Base-by-base conservation (phyloP, 257 asterid species). In the Solanum appendiculatum region DNA sequence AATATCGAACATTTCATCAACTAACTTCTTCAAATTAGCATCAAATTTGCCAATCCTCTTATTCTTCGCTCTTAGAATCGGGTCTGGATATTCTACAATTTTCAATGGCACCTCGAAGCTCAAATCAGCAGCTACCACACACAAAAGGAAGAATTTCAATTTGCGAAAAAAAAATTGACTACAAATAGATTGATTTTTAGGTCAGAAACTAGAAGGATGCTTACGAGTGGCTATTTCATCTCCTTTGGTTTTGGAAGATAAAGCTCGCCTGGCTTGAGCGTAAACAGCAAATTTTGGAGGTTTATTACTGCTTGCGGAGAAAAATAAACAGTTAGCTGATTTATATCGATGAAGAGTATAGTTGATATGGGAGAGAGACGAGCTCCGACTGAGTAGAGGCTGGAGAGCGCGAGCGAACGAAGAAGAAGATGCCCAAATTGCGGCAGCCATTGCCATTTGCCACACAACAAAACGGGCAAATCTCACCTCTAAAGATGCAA, bases 1-100 rank as follows among this genome's bases (percentile, higher is more conserved):
- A 66, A 94, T 91, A 87, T 96, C 98, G 89, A 97, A 97, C 99
- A 97, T 97, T 91, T 94, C 99, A 64, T 91, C 92, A 1, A 91
- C 98, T 83, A 97, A 88, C 88, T 86, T 96, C 88, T 96, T 94
- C 95, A 96, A 91, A 90, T 91, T 93, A 80, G 86, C 93, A 84
- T 97, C 98, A 87, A 97, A 97, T 21, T 90, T 83, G 37, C 21
- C 81, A 25, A 97, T 89, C 81, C 92, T 88, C 89, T 96, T 97
- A 90, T 95, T 97, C 92, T 92, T 97, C 34, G 94, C 94, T 91
- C 99, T 92, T 89, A 97, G 40, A 25, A 93, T n/a, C 7, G 98
- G 98, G 89, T 93, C 93, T 0, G 99, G 99, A 91, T 97, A 97
- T 89, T 94, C 93, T 81, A 97, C 91, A 33, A 97, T 85, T 78